These are phyloP conservation scores for Leccinum subrobustum DNA, from an alignment of 1,284 basidiomycete genomes.

Conservation along the genomic window DNA sequence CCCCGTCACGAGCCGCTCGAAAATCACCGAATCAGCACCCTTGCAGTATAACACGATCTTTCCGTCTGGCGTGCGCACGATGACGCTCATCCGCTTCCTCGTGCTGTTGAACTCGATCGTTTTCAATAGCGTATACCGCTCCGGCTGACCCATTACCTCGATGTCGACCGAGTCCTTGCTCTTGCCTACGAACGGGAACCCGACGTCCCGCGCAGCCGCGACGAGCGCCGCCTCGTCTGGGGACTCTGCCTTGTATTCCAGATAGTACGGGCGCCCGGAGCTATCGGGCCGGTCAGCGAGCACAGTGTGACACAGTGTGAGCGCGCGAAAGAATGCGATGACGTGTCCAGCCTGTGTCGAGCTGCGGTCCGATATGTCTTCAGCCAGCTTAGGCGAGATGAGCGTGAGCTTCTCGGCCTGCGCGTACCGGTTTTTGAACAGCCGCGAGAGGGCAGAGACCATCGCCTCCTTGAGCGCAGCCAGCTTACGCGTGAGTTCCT, in stretches of 20 bases:
- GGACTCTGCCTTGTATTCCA: slow-evolving; percentile 95
- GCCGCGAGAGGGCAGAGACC: slow-evolving; percentile 70
- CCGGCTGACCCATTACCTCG: slow-evolving; percentile 87
- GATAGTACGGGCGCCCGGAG: slow-evolving; percentile 56
- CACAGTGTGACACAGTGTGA: slow-evolving; percentile 92
- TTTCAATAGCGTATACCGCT: slow-evolving; percentile 79
- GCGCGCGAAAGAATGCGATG: slow-evolving; percentile 85
- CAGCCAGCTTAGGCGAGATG: slow-evolving; percentile 81
- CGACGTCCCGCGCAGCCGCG: slow-evolving; percentile 86
- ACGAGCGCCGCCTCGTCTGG: slow-evolving; percentile 96
- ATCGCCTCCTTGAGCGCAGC: slow-evolving; percentile 72
- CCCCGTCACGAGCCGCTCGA: slow-evolving; percentile 74
- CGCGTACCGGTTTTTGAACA: slow-evolving; percentile 90
- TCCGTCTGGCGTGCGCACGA: slow-evolving; percentile 83
- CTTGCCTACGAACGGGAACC: slow-evolving; percentile 87
- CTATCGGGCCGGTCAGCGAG: slow-evolving; percentile 76
- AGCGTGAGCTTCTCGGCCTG: slow-evolving; percentile 85
- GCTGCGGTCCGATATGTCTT: slow-evolving; percentile 66
- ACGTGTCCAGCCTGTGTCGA: slow-evolving; percentile 68
- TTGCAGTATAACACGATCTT: slow-evolving; percentile 87
- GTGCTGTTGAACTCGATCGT: slow-evolving; percentile 93
- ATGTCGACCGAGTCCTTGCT: slow-evolving; percentile 80
- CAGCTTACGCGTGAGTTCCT: slow-evolving; percentile 70
- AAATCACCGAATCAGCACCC: slow-evolving; percentile 96
- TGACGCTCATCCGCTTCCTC: slow-evolving; percentile 91